Conservation (phyloP, 495 filamentous ascomycete species). For the Friedmanniomyces simplex region DNA sequence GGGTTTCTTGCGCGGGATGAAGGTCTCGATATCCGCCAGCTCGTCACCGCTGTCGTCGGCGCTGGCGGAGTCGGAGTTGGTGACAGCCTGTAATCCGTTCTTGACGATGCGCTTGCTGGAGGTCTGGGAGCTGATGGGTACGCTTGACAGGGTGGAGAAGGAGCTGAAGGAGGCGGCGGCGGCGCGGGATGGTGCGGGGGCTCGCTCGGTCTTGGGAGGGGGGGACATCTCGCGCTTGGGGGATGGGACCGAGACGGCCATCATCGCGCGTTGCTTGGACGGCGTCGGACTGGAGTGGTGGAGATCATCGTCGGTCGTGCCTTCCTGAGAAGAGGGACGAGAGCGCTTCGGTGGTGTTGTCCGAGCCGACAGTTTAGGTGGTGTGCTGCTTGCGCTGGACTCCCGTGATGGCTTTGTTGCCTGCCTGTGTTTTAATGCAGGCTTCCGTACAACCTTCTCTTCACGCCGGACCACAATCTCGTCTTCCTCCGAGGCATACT, state of each 20-base stretch:
- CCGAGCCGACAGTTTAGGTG: background rate
- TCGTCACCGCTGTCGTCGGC: constrained; percentile 11
- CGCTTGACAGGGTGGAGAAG: constrained; percentile 10
- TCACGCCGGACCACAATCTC: constrained; percentile 2
- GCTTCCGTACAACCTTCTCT: background rate
- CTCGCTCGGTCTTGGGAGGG: background rate
- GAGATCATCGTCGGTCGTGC: background rate
- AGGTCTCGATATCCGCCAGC: constrained; percentile 5
- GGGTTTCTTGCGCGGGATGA: constrained; percentile 14
- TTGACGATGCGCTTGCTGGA: constrained; percentile 12
- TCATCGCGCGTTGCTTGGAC: constrained; percentile 3
- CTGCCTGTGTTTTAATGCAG: background rate
- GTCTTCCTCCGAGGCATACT: background rate
- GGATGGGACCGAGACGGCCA: constrained; percentile 5
- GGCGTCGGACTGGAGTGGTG: constrained; percentile 4
- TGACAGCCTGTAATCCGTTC: constrained; percentile 15
- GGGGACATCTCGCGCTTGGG: background rate
- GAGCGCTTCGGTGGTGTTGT: background rate
- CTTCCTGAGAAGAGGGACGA: background rate
- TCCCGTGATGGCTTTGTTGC: background rate
- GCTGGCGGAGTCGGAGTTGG: constrained; percentile 20
- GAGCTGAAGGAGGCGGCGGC: constrained; percentile 11
- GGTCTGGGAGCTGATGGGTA: constrained; percentile 16
- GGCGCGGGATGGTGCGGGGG: background rate
- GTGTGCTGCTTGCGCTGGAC: background rate